Evolutionary conservation across 164 flowering plant species (phyloP).

Genomic region (Kalanchoe fedtschenkoi): DNA sequence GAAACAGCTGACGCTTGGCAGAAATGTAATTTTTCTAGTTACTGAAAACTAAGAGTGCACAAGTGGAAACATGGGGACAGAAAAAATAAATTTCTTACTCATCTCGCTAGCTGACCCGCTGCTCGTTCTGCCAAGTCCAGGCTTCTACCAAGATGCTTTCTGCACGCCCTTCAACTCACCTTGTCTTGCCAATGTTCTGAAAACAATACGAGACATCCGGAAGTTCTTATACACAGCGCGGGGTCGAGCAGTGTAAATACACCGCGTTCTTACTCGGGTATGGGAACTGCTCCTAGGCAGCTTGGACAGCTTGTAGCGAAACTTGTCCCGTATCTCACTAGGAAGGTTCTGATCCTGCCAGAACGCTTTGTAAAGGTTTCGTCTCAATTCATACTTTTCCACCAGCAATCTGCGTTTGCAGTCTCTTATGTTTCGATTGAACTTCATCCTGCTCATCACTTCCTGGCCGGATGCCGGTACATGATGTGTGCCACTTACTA

Average conservation of each 20-base stretch:
- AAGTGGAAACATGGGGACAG: background rate
- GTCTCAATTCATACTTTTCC: slow-evolving; percentile 9
- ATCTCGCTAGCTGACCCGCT: background rate
- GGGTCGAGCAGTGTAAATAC: slow-evolving; percentile 34
- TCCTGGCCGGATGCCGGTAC: background rate
- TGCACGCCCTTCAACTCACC: slow-evolving; percentile 14
- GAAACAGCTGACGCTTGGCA: background rate
- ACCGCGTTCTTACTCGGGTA: slow-evolving; percentile 29
- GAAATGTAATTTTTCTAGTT: background rate
- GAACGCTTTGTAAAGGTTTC: slow-evolving; percentile 9
- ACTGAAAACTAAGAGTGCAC: background rate
- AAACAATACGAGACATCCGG: slow-evolving; percentile 38
- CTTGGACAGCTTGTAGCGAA: slow-evolving; percentile 22
- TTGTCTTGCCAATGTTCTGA: slow-evolving; percentile 22
- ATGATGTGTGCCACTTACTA: too few relatives aligned
- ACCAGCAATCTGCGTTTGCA: slow-evolving; percentile 10
- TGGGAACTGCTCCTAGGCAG: slow-evolving; percentile 38
- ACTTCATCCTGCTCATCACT: slow-evolving; percentile 2
- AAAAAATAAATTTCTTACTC: background rate
- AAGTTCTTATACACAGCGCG: slow-evolving; percentile 26
- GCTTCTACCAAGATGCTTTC: slow-evolving; percentile 32
- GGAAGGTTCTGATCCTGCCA: slow-evolving; percentile 15
- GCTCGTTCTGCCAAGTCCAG: slow-evolving; percentile 5
- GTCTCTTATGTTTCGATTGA: slow-evolving; percentile 4
- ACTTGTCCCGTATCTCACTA: slow-evolving; percentile 19